Evolutionary conservation across 2,329 filamentous ascomycete species (phyloP).

Genomic region (Aspergillus caelatus): DNA sequence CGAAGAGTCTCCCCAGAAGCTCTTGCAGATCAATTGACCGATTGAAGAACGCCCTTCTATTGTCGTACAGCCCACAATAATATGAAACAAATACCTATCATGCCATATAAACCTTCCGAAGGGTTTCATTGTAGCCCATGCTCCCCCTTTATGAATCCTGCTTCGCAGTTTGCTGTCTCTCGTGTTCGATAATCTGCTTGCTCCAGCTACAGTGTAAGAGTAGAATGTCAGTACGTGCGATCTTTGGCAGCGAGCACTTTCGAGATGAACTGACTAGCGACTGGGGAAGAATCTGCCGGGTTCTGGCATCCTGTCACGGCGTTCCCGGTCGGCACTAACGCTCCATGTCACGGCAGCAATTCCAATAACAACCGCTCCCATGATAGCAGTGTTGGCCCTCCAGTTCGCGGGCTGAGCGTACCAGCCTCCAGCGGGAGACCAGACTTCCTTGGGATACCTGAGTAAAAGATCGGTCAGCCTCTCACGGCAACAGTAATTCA

Average conservation of each 20-base stretch:
- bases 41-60: constrained; percentile 41
- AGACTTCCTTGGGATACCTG: constrained; percentile 98
- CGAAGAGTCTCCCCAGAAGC: constrained; percentile 41
- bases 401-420: constrained; percentile 94
- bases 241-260: constrained; percentile 4
- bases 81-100: constrained; percentile 36
- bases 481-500: constrained; percentile 2
- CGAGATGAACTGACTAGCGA: constrained; percentile 67
- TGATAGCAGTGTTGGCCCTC: constrained; percentile 85
- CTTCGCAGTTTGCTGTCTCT: constrained; percentile 53
- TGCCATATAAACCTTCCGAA: constrained; percentile 26
- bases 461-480: constrained; percentile 27
- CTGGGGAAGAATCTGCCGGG: constrained; percentile 78
- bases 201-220: constrained; percentile 60
- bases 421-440: constrained; percentile 98
- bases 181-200: constrained; percentile 71
- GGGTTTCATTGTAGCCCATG: constrained; percentile 15
- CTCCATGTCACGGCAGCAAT: constrained; percentile 70
- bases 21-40: constrained; percentile 41
- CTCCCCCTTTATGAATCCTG: constrained; percentile 38
- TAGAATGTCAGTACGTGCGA: constrained; percentile 21
- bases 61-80: constrained; percentile 41
- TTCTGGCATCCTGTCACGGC: constrained; percentile 75
- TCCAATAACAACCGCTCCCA: constrained; percentile 68
- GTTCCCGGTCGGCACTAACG: constrained; percentile 73